Percentiles rank a stretch among this genome's conserved stretches.
Conservation (phyloP, 2,329 filamentous ascomycete genomes). For the Chaetothyriales sp. region DNA sequence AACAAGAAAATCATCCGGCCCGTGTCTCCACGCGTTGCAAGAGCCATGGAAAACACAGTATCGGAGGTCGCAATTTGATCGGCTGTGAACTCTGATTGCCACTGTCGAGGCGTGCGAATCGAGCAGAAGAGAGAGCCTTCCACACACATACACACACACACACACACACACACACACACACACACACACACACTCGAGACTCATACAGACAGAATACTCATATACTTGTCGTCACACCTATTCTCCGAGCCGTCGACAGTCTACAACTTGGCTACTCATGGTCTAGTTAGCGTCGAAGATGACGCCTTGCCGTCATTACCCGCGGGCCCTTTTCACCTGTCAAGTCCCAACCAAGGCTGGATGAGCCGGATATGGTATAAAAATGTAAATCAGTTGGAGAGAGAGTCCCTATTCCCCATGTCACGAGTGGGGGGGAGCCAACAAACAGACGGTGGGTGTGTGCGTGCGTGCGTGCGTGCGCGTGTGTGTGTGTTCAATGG, state of each 20-base stretch:
- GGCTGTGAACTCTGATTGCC: background rate
- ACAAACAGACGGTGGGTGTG: no score
- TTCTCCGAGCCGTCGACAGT: background rate
- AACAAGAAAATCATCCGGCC: background rate
- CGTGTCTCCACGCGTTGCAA: no score
- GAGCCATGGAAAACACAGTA: background rate
- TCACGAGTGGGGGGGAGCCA: background rate
- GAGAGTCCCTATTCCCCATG: background rate
- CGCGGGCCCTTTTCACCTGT: background rate
- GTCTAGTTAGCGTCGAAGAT: no score
- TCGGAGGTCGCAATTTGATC: background rate
- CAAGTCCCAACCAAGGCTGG: background rate
- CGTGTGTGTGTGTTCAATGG: no score
- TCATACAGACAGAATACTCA: no score
- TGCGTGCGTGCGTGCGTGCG: no score
- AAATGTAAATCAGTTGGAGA: background rate
- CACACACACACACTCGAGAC: no score
- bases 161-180: no score
- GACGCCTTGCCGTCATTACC: no score
- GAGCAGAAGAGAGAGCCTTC: background rate
- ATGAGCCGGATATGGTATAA: background rate
- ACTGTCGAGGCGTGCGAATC: background rate
- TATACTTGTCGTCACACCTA: no score
- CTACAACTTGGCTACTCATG: background rate
- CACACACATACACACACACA: no score